Percentiles rank a stretch among this genome's conserved stretches.
phyloP scores from a whole-genome alignment of 140 eudicot species.

The Cichorium intybus region DNA sequence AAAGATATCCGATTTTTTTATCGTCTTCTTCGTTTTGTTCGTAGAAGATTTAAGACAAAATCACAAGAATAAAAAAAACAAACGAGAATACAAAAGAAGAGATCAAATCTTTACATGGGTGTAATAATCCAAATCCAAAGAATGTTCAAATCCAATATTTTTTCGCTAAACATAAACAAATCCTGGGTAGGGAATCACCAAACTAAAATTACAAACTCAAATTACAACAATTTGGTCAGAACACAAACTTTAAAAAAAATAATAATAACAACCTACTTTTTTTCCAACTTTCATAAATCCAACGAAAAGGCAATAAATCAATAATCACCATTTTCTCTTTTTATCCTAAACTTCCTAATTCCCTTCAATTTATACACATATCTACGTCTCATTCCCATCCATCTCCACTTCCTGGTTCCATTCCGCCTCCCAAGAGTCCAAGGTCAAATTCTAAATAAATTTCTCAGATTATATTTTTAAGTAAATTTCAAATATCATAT shows the following conservation, averaged over 20 bases:
- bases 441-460: too few relatives aligned
- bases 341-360: constrained; percentile 30
- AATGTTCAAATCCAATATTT: constrained; percentile 41
- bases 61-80: too few relatives aligned
- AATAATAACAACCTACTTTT: constrained; percentile 17
- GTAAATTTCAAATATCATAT: too few relatives aligned
- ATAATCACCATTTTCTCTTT: constrained; percentile 26
- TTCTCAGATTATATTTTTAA: too few relatives aligned
- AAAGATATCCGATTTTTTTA: too few relatives aligned
- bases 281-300: constrained; percentile 22
- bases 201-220: constrained; percentile 34
- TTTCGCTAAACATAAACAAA: constrained; percentile 24
- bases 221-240: constrained; percentile 32
- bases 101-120: constrained; percentile 39
- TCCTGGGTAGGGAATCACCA: constrained; percentile 36
- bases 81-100: constrained; percentile 9
- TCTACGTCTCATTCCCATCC: constrained; percentile 32
- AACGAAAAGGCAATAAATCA: constrained; percentile 19
- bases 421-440: constrained; percentile 61
- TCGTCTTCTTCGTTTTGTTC: too few relatives aligned
- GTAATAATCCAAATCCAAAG: constrained; percentile 34
- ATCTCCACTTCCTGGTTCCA: background rate
- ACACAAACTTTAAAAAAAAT: constrained; percentile 8
- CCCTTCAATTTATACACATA: constrained; percentile 30
- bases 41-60: too few relatives aligned